These are phyloP conservation scores for Euphorbia pulcherrima DNA, from an alignment of 345 rosid species.

Conservation along the genomic window DNA sequence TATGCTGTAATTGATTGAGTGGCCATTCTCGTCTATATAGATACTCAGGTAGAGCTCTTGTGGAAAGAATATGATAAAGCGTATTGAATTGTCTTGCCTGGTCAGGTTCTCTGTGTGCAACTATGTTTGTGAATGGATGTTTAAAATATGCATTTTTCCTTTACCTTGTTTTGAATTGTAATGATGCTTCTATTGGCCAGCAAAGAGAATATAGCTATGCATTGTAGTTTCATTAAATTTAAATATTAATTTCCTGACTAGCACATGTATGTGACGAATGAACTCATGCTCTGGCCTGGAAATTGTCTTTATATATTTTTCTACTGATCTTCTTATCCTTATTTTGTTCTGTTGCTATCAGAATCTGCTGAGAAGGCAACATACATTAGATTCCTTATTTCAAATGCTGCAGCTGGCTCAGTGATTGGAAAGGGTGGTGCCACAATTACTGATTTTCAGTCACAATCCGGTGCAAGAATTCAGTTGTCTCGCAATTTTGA, in stretches of 20 bases:
- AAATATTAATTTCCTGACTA: background rate
- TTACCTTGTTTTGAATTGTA: background rate
- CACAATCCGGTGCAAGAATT: constrained; percentile 89
- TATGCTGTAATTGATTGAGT: background rate
- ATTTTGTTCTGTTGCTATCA: constrained; percentile 24
- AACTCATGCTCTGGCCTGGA: background rate
- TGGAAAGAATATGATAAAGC: background rate
- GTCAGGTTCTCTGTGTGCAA: background rate
- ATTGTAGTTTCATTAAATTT: background rate
- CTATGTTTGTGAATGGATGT: background rate
- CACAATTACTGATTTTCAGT: constrained; percentile 91
- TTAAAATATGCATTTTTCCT: background rate
- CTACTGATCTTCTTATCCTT: constrained; percentile 1
- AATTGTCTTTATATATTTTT: background rate
- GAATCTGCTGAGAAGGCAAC: constrained; percentile 77
- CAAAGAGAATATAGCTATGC: background rate
- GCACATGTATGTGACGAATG: background rate
- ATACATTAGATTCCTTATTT: constrained; percentile 79
- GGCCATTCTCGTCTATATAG: background rate
- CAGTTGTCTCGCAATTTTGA: constrained; percentile 93
- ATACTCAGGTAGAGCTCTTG: background rate
- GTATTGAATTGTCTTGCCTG: background rate
- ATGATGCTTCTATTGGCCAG: background rate
- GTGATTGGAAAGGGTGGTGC: constrained; percentile 99
- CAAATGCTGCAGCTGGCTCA: constrained; percentile 98